Conservation (phyloP, 768 basidiomycete species). For the Coprinopsis strossmayeri region DNA sequence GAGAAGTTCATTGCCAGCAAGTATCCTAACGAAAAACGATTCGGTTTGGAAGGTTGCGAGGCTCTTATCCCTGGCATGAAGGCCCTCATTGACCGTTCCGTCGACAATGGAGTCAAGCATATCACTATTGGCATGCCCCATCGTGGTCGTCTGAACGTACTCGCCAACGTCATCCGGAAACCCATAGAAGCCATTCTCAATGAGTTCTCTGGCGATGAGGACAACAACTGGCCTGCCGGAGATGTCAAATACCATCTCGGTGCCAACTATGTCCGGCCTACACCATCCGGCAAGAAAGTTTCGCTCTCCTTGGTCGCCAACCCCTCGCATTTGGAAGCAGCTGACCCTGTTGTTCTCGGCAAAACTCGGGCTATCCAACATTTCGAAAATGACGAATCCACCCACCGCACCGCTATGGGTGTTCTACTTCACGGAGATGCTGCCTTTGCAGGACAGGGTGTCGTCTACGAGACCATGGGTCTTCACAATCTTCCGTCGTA, state of each 20-base stretch:
- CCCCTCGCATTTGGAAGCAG: slow-evolving; percentile 96
- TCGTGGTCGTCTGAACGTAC: slow-evolving; percentile 95
- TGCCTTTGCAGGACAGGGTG: slow-evolving; percentile 96
- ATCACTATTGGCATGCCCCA: slow-evolving; percentile 99
- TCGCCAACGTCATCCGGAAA: slow-evolving; percentile 98
- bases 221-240: slow-evolving; percentile 78
- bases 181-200: slow-evolving; percentile 97
- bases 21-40: slow-evolving; percentile 99
- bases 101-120: slow-evolving; percentile 92
- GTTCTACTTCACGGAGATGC: slow-evolving; percentile 97
- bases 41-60: slow-evolving; percentile 98
- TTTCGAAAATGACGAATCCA: slow-evolving; percentile 79
- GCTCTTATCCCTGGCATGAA: slow-evolving; percentile 99
- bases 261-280: slow-evolving; percentile 97
- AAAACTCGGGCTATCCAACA: slow-evolving; percentile 98
- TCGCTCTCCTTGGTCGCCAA: slow-evolving; percentile 97
- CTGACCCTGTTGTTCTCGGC: slow-evolving; percentile 96
- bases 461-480: slow-evolving; percentile 99
- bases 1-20: slow-evolving; percentile 98
- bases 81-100: slow-evolving; percentile 94
- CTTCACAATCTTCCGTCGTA: slow-evolving; percentile 93
- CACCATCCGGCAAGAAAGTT: slow-evolving; percentile 97
- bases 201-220: slow-evolving; percentile 80
- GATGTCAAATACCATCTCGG: slow-evolving; percentile 99
- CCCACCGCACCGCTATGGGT: slow-evolving; percentile 85